Conservation (phyloP, 306 rosid genomes). For the Luffa aegyptiaca region DNA sequence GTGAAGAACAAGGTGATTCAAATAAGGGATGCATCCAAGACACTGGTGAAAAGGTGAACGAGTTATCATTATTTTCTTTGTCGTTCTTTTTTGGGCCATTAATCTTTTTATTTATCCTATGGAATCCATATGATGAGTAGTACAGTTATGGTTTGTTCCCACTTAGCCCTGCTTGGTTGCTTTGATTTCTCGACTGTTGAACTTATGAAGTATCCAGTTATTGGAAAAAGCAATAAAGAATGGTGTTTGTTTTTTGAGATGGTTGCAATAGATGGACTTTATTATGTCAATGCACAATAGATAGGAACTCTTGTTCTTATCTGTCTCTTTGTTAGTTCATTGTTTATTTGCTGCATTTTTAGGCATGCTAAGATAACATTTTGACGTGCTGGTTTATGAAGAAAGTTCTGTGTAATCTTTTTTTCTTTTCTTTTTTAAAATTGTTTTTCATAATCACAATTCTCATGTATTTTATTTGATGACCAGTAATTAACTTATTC, state of each 20-base stretch:
- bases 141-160: not conserved
- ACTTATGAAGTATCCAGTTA: not conserved
- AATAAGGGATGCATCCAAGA: constrained; percentile 19
- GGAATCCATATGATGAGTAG: not conserved
- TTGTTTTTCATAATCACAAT: not conserved
- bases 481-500: not conserved
- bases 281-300: not conserved
- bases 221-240: not conserved
- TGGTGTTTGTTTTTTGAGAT: not conserved
- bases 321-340: not conserved
- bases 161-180: not conserved
- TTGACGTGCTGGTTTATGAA: not conserved
- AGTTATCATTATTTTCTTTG: not conserved
- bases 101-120: not conserved
- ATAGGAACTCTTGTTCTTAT: not conserved
- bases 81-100: not conserved
- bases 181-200: not conserved
- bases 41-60: constrained; percentile 1
- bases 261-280: not conserved
- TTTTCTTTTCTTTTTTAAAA: not conserved
- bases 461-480: not conserved
- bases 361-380: not conserved
- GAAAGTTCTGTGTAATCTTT: not conserved
- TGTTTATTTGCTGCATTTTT: not conserved
- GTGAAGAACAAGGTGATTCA: constrained; percentile 31